Evolutionary conservation across 2,329 filamentous ascomycete species (phyloP).

Genomic region (Didymella sp.): DNA sequence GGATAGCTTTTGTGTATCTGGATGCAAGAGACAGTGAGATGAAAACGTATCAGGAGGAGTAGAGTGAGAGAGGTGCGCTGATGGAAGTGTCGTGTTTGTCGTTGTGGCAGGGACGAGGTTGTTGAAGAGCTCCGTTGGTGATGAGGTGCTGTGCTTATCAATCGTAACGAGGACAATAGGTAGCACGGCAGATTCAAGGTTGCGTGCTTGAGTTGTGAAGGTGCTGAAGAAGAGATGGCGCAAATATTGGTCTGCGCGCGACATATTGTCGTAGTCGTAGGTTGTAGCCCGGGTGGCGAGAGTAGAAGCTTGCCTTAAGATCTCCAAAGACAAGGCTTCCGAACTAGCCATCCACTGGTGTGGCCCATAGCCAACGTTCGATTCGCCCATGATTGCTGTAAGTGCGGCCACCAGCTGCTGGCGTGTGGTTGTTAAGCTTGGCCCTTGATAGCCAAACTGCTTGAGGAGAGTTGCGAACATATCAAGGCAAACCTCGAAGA

Average conservation of each 20-base stretch:
- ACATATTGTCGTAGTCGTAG: constrained; percentile 46
- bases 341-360: constrained; percentile 51
- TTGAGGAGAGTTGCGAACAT: constrained; percentile 51
- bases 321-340: constrained; percentile 55
- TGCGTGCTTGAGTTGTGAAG: constrained; percentile 43
- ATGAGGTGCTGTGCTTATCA: constrained; percentile 45
- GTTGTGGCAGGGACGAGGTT: constrained; percentile 44
- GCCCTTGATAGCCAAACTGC: constrained; percentile 35
- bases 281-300: constrained; percentile 37
- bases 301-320: constrained; percentile 52
- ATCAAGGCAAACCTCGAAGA: constrained; percentile 62
- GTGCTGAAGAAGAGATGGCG: constrained; percentile 42
- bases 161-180: constrained; percentile 36
- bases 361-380: constrained; percentile 32
- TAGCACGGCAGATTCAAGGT: constrained; percentile 37
- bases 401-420: constrained; percentile 45
- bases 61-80: constrained; percentile 22
- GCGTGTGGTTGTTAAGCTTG: constrained; percentile 24
- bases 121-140: constrained; percentile 55
- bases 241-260: constrained; percentile 47
- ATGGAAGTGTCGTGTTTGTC: constrained; percentile 15
- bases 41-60: constrained; percentile 36
- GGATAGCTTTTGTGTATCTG: constrained; percentile 53
- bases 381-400: constrained; percentile 50
- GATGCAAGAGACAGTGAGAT: constrained; percentile 18